These are phyloP conservation scores for Oryza coarctata DNA, from an alignment of 176 grass and related monocot species.

Conservation along the genomic window DNA sequence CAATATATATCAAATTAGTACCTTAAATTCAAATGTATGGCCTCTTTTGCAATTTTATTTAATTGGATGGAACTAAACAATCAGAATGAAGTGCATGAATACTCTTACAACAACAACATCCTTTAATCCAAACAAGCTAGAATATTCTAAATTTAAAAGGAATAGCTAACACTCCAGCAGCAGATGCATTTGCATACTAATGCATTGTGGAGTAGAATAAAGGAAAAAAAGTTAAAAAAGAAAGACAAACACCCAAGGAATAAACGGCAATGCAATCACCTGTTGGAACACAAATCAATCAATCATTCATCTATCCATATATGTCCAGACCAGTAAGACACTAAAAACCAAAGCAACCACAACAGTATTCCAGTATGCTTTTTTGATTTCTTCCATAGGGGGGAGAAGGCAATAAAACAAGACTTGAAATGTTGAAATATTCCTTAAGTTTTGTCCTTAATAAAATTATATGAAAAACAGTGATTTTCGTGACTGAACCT, in stretches of 20 bases:
- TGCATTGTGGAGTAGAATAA: conserved; percentile 2
- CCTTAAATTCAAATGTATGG: not conserved
- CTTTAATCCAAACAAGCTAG: not conserved
- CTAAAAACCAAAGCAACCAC: conserved; percentile 28
- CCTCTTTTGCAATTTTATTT: not conserved
- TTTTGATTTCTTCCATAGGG: conserved; percentile 25
- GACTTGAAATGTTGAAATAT: too few relatives aligned
- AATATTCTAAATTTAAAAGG: not conserved
- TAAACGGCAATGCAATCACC: conserved; percentile 16
- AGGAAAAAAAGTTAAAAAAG: not conserved
- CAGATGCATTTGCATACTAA: not conserved
- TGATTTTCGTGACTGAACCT: too few relatives aligned
- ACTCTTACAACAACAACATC: not conserved
- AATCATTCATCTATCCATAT: conserved; percentile 2
- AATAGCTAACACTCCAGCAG: conserved; percentile 4
- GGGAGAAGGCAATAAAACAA: too few relatives aligned
- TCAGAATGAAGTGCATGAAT: not conserved
- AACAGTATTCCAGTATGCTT: conserved; percentile 3
- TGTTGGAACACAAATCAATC: conserved; percentile 21
- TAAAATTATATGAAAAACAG: too few relatives aligned
- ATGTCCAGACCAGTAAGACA: conserved; percentile 4
- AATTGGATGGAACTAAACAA: conserved; percentile 4
- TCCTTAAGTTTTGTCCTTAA: too few relatives aligned
- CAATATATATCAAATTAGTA: not conserved
- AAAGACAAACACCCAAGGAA: not conserved